A percentile compares a stretch with the other conserved stretches of the same genome.
Conservation (phyloP, 192 early-diverging fungal species). For the Coemansia erecta region DNA sequence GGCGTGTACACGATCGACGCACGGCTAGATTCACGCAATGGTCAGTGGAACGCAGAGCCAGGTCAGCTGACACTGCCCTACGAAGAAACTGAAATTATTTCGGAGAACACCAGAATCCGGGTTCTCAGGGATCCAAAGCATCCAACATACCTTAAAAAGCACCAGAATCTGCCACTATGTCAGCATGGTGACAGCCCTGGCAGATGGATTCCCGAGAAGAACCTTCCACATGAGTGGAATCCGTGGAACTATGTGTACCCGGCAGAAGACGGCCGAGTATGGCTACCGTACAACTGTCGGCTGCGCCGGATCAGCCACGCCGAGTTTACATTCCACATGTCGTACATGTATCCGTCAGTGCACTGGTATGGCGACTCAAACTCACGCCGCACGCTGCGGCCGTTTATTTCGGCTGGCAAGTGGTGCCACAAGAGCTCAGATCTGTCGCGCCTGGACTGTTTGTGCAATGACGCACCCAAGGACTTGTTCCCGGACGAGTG, state of each 20-base stretch:
- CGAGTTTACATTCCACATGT: constrained; percentile 35
- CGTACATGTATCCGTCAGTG: constrained; percentile 12
- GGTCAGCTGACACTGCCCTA: constrained; percentile 8
- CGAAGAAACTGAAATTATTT: constrained; percentile 9
- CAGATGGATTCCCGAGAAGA: constrained; percentile 31
- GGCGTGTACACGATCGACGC: constrained; percentile 32
- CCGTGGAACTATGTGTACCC: constrained; percentile 20
- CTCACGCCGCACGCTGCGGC: constrained; percentile 33
- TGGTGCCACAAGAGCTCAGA: constrained; percentile 27
- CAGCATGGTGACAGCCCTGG: constrained; percentile 9
- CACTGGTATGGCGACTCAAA: constrained; percentile 52
- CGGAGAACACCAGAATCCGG: background rate
- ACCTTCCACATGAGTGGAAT: constrained; percentile 15
- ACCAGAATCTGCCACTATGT: constrained; percentile 34
- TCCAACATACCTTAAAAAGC: constrained; percentile 19
- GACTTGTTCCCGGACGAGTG: constrained; percentile 39
- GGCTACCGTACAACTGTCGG: constrained; percentile 38
- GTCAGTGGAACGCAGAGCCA: constrained; percentile 34
- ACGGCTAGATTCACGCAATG: constrained; percentile 22
- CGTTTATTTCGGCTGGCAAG: constrained; percentile 26
- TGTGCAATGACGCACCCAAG: constrained; percentile 47
- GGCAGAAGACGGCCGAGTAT: constrained; percentile 28
- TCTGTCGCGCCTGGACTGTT: constrained; percentile 21
- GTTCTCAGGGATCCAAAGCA: constrained; percentile 13
- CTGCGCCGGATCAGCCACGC: constrained; percentile 30